Evolutionary conservation across 2,329 filamentous ascomycete species (phyloP).

Genomic region (Hirsutella thompsonii): DNA sequence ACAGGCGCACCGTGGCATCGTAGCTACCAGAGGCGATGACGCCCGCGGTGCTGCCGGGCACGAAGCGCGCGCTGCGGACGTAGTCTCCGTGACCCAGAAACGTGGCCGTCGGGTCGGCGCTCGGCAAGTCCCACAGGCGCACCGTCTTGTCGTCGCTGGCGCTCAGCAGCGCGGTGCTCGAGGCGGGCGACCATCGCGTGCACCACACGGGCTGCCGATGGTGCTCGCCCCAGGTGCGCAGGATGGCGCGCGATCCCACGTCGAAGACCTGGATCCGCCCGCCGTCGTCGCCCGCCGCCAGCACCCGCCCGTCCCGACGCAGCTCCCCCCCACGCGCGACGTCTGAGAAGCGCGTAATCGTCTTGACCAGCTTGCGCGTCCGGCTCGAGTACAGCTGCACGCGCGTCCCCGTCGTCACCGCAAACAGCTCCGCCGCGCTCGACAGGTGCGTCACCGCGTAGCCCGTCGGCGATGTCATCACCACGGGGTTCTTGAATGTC

Average conservation of each 20-base stretch:
- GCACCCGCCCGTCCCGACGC: slow-evolving; percentile 72
- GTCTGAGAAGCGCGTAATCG: slow-evolving; percentile 86
- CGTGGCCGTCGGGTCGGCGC: slow-evolving; percentile 59
- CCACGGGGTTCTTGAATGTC: slow-evolving; percentile 81
- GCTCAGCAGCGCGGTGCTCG: slow-evolving; percentile 76
- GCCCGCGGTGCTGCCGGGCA: slow-evolving; percentile 61
- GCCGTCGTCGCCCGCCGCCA: slow-evolving; percentile 83
- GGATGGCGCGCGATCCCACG: slow-evolving; percentile 70
- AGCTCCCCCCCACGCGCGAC: slow-evolving; percentile 84
- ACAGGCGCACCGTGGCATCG: slow-evolving; percentile 83
- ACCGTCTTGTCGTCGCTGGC: slow-evolving; percentile 89
- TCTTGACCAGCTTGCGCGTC: slow-evolving; percentile 85
- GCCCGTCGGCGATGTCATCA: slow-evolving; percentile 81
- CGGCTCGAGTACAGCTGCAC: slow-evolving; percentile 90
- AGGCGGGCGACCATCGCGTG: slow-evolving; percentile 81
- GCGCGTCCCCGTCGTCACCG: slow-evolving; percentile 85
- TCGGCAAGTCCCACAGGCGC: slow-evolving; percentile 84
- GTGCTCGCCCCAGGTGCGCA: slow-evolving; percentile 92
- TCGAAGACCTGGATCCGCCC: slow-evolving; percentile 95
- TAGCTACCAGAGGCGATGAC: slow-evolving; percentile 86
- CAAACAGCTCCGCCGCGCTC: slow-evolving; percentile 64
- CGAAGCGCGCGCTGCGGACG: slow-evolving; percentile 74
- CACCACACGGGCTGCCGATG: slow-evolving; percentile 91
- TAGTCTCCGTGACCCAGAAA: slow-evolving; percentile 89
- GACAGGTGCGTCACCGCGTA: slow-evolving; percentile 87